Evolutionary conservation across 225 moss, liverwort and hornwort species (phyloP), one percentile per base, ranked within the genome.

Genomic region (Sphagnum contortum): DNA sequence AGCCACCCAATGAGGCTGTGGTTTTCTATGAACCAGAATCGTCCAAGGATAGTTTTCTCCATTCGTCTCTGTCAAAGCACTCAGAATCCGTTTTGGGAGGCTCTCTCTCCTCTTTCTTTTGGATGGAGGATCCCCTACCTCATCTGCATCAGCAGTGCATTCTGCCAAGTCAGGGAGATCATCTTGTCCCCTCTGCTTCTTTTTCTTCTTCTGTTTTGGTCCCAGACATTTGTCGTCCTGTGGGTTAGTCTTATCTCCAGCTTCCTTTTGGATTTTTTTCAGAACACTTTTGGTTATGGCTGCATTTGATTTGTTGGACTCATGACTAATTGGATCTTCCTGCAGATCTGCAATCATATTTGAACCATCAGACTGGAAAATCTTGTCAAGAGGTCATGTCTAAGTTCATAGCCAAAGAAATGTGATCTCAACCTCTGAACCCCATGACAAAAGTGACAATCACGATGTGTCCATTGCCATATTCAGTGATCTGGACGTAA

Each of bases 11-110:
- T 79, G 83, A 2, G 76, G 69, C 45, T 71, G 47, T 46, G 82
- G 87, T 5, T 81, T 86, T 58, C 89, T 98, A 76, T 98, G 96
- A 57, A 81, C 85, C 55, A 98, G 64, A 53, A 70, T 69, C 47
- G 78, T 81, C 96, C 96, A 98, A 47, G 90, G 81, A 64, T 87
- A 81, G 67, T 74, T 72, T 12, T 65, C 55, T 48, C 66, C 63
- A 61, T 48, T 70, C 45, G 57, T 50, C 12, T 64, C 64, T 48
- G 62, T 59, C 52, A 48, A 71, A 2, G 53, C 76, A 64, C 81
- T 77, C 62, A 68, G 46, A 9, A 44, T 3, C 11, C 3, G 0
- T 12, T 14, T 48, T 29, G 12, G 11, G 4, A 8, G 61, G 10
- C 11, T 9, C 13, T 9, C 61, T 45, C 11, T 45, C 10, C 69